Evolutionary conservation across 108 stramenopile genomes (phyloP).

Genomic region (Poteriospumella lacustris): DNA sequence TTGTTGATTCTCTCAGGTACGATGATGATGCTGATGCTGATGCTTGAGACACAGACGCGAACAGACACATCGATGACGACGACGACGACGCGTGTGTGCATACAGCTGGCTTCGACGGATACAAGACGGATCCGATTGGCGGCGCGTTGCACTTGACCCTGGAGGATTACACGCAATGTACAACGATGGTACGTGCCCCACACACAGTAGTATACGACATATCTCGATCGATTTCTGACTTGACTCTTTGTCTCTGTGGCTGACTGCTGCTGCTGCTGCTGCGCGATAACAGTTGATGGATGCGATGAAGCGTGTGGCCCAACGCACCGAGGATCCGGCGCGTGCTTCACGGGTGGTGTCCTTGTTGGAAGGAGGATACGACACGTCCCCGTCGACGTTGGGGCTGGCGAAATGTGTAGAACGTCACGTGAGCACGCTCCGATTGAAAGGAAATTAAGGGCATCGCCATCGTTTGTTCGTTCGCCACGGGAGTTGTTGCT

Average conservation of each 20-base stretch:
- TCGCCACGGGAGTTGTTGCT: no score
- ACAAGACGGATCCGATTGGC: background rate
- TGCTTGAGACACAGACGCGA: background rate
- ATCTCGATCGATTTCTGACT: no score
- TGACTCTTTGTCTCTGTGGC: no score
- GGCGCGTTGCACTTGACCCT: background rate
- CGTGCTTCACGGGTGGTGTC: background rate
- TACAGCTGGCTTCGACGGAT: constrained; percentile 12
- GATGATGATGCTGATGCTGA: background rate
- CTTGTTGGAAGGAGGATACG: constrained; percentile 19
- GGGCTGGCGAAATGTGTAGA: constrained; percentile 5
- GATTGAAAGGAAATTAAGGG: background rate
- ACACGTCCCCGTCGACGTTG: background rate
- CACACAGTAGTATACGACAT: no score
- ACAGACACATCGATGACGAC: background rate
- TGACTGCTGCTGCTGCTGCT: no score
- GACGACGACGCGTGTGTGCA: background rate
- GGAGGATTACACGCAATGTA: background rate
- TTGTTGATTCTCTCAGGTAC: constrained; percentile 16
- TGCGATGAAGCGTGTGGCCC: no score
- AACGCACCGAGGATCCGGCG: no score
- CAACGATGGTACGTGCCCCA: constrained; percentile 9
- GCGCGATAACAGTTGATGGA: no score
- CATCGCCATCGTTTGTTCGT: no score
- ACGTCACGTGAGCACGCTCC: background rate